Conservation (phyloP, 2,329 filamentous ascomycete genomes). For the Hypoxylon sp. region DNA sequence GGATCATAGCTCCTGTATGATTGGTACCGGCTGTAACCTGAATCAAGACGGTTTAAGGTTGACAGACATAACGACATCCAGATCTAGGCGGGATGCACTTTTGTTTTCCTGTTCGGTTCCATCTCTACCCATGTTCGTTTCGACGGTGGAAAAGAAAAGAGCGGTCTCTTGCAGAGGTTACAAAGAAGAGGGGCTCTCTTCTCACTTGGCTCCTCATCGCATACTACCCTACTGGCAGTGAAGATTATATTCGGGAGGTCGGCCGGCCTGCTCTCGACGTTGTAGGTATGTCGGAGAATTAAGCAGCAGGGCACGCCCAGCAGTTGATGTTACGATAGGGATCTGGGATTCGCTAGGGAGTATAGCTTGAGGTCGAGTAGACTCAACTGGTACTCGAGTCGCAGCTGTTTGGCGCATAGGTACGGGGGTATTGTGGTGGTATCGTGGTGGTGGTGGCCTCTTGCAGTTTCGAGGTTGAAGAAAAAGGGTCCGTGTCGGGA, state of each 20-base stretch:
- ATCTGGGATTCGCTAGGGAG: slow-evolving; percentile 10
- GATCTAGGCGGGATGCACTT: slow-evolving; percentile 42
- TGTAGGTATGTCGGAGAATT: slow-evolving; percentile 32
- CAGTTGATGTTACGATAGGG: slow-evolving; percentile 23
- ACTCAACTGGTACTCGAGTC: slow-evolving; percentile 27
- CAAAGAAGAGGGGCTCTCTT: slow-evolving; percentile 39
- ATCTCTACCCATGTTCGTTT: slow-evolving; percentile 39
- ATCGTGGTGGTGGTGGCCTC: slow-evolving; percentile 36
- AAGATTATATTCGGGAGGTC: slow-evolving; percentile 24
- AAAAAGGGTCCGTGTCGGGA: slow-evolving; percentile 51
- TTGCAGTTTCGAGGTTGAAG: slow-evolving; percentile 42
- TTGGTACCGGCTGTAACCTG: slow-evolving; percentile 14
- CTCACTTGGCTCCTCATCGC: slow-evolving; percentile 20
- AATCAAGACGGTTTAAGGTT: slow-evolving; percentile 22
- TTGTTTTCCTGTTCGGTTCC: slow-evolving; percentile 44
- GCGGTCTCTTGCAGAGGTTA: slow-evolving; percentile 37
- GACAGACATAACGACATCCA: slow-evolving; percentile 31
- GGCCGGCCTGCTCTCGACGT: slow-evolving; percentile 16
- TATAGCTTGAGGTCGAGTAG: slow-evolving; percentile 19
- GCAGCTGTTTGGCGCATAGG: neutral
- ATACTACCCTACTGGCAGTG: slow-evolving; percentile 21
- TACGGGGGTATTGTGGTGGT: slow-evolving; percentile 31
- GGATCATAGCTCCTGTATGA: slow-evolving; percentile 5
- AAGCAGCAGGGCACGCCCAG: slow-evolving; percentile 34
- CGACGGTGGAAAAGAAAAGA: slow-evolving; percentile 33